These are phyloP conservation scores for Metschnikowia kofuensis DNA, from an alignment of 805 yeast species.

Conservation along the genomic window DNA sequence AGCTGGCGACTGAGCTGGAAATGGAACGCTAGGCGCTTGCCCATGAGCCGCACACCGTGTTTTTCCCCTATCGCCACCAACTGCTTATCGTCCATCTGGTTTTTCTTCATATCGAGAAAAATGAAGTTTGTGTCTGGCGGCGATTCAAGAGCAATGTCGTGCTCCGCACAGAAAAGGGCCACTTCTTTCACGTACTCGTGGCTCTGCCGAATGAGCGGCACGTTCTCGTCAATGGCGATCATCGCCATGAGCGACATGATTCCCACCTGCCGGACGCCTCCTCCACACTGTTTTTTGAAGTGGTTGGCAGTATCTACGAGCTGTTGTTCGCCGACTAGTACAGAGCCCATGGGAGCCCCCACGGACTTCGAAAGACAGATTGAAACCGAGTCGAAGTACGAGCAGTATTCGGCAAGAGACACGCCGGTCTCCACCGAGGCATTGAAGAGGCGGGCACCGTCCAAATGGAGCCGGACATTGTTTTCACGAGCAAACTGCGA, in stretches of 20 bases:
- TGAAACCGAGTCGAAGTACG: constrained; percentile 82
- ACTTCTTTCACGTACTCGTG: constrained; percentile 53
- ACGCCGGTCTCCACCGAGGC: constrained; percentile 77
- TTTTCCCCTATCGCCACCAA: constrained; percentile 55
- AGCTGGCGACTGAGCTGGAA: constrained; percentile 37
- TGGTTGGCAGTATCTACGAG: constrained; percentile 73
- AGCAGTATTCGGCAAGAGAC: constrained; percentile 66
- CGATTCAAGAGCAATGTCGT: constrained; percentile 58
- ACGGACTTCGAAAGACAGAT: constrained; percentile 84
- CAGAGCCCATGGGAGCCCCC: constrained; percentile 93
- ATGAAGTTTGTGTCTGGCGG: constrained; percentile 87
- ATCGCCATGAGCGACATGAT: constrained; percentile 76
- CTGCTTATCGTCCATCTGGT: constrained; percentile 54
- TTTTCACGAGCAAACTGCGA: constrained; percentile 64
- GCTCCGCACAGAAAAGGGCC: constrained; percentile 48
- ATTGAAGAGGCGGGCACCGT: constrained; percentile 95
- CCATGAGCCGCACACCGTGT: constrained; percentile 61
- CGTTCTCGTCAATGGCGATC: constrained; percentile 72
- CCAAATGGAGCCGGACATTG: constrained; percentile 69
- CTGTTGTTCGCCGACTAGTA: constrained; percentile 64
- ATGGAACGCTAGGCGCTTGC: constrained; percentile 81
- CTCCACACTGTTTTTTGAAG: constrained; percentile 89
- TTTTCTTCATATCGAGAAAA: constrained; percentile 57
- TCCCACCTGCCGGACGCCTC: constrained; percentile 90
- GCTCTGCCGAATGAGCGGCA: constrained; percentile 50